Conservation (phyloP, 2,329 filamentous ascomycete species). For the Fusarium haematococcum region DNA sequence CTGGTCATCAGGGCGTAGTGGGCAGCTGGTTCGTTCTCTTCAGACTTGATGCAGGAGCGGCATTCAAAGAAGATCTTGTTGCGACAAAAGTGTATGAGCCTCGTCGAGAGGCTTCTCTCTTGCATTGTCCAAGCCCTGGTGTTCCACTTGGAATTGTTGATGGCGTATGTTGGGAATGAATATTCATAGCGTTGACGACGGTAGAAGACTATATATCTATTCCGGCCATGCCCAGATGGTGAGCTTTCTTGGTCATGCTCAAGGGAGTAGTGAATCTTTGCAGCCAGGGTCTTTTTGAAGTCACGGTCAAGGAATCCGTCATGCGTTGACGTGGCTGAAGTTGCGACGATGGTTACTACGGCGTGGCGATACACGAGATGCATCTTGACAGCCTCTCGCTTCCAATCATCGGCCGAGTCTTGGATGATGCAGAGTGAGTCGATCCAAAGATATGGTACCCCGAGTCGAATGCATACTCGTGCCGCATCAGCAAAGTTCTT, state of each 20-base stretch:
- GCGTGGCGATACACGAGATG: not conserved
- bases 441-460: not conserved
- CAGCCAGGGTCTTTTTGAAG: not conserved
- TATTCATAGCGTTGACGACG: not conserved
- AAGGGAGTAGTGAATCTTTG: not conserved
- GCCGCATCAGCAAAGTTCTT: not conserved
- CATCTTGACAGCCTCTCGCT: not conserved
- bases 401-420: not conserved
- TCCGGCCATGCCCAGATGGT: not conserved
- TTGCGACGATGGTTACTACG: not conserved
- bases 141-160: not conserved
- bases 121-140: not conserved
- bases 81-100: not conserved
- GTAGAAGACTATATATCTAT: not conserved
- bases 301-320: not conserved
- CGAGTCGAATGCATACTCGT: not conserved
- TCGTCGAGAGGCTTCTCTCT: not conserved
- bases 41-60: not conserved
- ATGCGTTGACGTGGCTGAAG: not conserved
- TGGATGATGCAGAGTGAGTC: not conserved
- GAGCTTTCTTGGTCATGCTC: not conserved
- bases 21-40: not conserved
- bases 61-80: conserved; percentile 7
- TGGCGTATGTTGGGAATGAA: not conserved
- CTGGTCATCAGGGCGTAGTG: not conserved